Conservation (phyloP, 305 asterid species). For the Fraxinus baroniana region DNA sequence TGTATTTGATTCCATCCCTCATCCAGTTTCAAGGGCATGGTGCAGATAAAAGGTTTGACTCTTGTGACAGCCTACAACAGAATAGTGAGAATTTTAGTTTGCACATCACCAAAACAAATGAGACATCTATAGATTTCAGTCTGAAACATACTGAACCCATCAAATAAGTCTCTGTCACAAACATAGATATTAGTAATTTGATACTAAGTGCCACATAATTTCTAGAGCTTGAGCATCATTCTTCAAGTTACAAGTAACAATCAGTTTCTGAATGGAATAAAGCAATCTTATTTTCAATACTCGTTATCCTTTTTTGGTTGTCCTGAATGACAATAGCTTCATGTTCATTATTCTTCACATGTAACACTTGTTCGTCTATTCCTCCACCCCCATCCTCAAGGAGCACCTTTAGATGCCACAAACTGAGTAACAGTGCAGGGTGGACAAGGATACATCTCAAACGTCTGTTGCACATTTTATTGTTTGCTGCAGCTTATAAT, state of each 20-base stretch:
- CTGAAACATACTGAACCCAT: not conserved
- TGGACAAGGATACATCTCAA: not conserved
- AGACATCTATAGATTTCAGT: not conserved
- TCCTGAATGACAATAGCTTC: not conserved
- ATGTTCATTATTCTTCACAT: not conserved
- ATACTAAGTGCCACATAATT: slow-evolving; percentile 21
- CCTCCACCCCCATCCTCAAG: not conserved
- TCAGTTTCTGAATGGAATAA: slow-evolving; percentile 14
- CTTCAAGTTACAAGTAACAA: slow-evolving; percentile 23
- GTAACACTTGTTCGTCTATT: not conserved
- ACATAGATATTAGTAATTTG: slow-evolving; percentile 23
- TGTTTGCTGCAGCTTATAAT: not conserved
- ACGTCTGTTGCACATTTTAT: not conserved
- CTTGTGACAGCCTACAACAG: slow-evolving; percentile 73
- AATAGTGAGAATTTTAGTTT: not conserved
- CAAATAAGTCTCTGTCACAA: not conserved
- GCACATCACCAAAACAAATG: not conserved
- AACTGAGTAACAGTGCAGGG: not conserved
- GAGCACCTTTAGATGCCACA: not conserved
- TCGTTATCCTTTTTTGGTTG: not conserved
- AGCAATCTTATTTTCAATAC: slow-evolving; percentile 6
- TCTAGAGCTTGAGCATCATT: slow-evolving; percentile 27
- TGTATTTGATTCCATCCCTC: slow-evolving; percentile 97
- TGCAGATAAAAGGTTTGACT: slow-evolving; percentile 91
- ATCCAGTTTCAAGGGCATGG: slow-evolving; percentile 93